Evolutionary conservation across 306 rosid species (phyloP).

Genomic region (Quercus berberidifolia): DNA sequence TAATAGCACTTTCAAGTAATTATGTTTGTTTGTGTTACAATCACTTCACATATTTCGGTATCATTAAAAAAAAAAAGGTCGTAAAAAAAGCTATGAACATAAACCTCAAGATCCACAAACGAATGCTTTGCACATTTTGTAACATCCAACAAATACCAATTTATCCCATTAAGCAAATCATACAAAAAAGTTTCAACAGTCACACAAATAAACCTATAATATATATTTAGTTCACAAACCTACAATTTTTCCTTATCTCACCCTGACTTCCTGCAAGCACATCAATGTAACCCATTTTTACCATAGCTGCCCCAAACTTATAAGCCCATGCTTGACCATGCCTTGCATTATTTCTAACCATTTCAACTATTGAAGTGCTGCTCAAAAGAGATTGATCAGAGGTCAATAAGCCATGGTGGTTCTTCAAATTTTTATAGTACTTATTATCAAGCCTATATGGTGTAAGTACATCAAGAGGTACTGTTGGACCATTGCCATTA

Average conservation of each 20-base stretch:
- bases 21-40: too few relatives aligned
- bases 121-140: too few relatives aligned
- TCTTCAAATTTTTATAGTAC: not conserved
- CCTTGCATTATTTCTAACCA: not conserved
- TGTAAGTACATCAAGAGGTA: slow-evolving; percentile 4
- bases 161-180: too few relatives aligned
- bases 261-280: not conserved
- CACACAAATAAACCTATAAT: not conserved
- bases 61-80: too few relatives aligned
- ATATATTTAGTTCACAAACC: not conserved
- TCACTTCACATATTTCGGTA: too few relatives aligned
- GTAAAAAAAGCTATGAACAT: too few relatives aligned
- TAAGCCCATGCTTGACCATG: not conserved
- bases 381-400: slow-evolving; percentile 1
- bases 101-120: too few relatives aligned
- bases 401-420: not conserved
- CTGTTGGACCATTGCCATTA: not conserved
- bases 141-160: too few relatives aligned
- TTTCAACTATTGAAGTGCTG: not conserved
- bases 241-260: not conserved
- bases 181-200: not conserved
- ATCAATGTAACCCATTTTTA: slow-evolving; percentile 3
- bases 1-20: too few relatives aligned
- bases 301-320: slow-evolving; percentile 3
- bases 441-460: not conserved